These are phyloP conservation scores for Recurvomyces mirabilis DNA, from an alignment of 495 filamentous ascomycete species.

Conservation along the genomic window DNA sequence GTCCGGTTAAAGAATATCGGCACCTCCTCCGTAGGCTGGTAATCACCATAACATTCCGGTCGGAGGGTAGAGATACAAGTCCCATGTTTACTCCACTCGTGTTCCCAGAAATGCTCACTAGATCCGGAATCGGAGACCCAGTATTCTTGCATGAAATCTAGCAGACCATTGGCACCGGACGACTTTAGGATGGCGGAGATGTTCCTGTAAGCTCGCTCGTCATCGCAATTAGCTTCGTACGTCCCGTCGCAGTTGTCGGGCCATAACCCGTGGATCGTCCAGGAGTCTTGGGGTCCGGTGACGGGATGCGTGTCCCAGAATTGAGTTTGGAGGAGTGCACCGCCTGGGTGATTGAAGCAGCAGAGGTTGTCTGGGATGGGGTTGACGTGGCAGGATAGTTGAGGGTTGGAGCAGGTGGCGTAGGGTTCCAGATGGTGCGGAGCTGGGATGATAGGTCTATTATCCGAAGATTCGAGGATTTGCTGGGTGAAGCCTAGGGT, in stretches of 20 bases:
- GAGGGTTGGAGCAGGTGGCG: conserved; percentile 36
- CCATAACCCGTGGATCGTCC: conserved; percentile 89
- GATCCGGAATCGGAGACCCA: conserved; percentile 61
- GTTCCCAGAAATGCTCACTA: conserved; percentile 63
- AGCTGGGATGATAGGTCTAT: neutral
- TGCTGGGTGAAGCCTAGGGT: conserved; percentile 6
- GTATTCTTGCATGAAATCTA: conserved; percentile 65
- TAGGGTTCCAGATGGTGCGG: conserved; percentile 8
- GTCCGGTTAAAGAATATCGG: conserved; percentile 52
- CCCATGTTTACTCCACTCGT: conserved; percentile 80
- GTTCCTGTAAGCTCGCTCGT: conserved; percentile 54
- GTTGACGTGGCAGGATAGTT: conserved; percentile 48
- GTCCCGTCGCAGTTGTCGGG: conserved; percentile 81
- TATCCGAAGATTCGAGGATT: conserved; percentile 2
- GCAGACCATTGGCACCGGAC: conserved; percentile 48
- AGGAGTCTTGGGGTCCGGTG: conserved; percentile 61
- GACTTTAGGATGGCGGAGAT: conserved; percentile 56
- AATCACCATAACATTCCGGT: conserved; percentile 59
- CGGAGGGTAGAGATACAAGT: conserved; percentile 62
- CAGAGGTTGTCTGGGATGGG: conserved; percentile 45
- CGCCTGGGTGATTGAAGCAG: conserved; percentile 69
- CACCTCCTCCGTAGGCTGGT: conserved; percentile 47
- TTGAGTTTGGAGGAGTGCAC: conserved; percentile 68
- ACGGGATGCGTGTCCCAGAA: conserved; percentile 73
- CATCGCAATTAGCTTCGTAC: conserved; percentile 63